Evolutionary conservation across 2,329 filamentous ascomycete genomes (phyloP).

Genomic region (Pseudogymnoascus sp.): DNA sequence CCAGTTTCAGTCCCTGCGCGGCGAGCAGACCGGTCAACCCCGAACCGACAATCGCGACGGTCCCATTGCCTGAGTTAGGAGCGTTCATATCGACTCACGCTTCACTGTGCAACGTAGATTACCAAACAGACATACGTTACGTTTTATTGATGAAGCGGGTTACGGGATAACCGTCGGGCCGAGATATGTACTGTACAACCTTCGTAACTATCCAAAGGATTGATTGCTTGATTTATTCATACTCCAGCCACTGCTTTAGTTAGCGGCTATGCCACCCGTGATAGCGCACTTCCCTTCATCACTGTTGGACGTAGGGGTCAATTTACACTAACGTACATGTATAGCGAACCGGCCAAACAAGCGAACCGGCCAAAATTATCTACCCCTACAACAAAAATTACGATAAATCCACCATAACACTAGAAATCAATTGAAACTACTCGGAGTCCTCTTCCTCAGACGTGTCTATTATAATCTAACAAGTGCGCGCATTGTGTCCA

Average conservation of each 20-base stretch:
- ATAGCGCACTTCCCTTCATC: no score
- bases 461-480: no score
- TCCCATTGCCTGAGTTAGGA: not conserved
- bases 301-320: no score
- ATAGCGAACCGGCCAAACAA: no score
- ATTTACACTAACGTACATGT: no score
- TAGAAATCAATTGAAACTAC: no score
- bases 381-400: no score
- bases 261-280: not conserved
- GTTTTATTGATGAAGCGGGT: not conserved
- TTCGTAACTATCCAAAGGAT: not conserved
- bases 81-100: not conserved
- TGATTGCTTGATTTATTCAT: not conserved
- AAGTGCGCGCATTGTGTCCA: no score
- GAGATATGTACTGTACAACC: not conserved
- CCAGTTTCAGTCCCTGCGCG: constrained; percentile 32
- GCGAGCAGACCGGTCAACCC: constrained; percentile 32
- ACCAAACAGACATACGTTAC: not conserved
- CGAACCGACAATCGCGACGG: constrained; percentile 30
- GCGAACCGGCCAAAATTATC: no score
- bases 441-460: no score
- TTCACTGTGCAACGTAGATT: not conserved
- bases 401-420: no score
- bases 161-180: not conserved
- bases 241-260: not conserved